phyloP scores from a whole-genome alignment of 345 rosid species.

The Clarkia xantiana region DNA sequence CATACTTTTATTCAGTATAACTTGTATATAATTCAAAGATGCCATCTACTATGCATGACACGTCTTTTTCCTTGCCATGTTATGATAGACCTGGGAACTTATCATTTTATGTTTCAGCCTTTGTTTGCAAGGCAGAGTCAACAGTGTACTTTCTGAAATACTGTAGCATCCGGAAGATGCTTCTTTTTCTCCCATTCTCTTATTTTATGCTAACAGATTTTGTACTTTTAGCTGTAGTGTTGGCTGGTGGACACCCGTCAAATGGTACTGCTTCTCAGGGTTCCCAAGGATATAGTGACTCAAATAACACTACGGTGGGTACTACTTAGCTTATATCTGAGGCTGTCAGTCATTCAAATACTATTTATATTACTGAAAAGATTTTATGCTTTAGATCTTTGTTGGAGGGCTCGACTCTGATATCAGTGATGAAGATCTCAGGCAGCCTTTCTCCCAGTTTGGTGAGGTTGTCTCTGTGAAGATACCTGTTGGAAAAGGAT shows the following conservation, averaged over 20 bases:
- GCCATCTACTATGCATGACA: too few relatives aligned
- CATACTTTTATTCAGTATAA: too few relatives aligned
- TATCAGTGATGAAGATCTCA: conserved; percentile 72
- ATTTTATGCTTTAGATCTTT: conserved; percentile 47
- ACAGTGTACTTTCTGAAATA: neutral
- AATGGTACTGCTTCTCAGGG: conserved; percentile 49
- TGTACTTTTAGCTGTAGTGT: conserved; percentile 39
- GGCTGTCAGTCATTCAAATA: neutral
- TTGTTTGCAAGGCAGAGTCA: neutral
- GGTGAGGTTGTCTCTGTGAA: conserved; percentile 88
- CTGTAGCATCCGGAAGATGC: neutral
- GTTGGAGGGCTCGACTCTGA: conserved; percentile 92
- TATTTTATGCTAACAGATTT: conserved; percentile 6
- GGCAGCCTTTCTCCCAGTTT: conserved; percentile 65
- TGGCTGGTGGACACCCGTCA: conserved; percentile 74
- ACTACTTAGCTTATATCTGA: conserved; percentile 8
- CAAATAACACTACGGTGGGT: conserved; percentile 80
- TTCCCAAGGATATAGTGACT: conserved; percentile 53
- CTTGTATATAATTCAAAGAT: too few relatives aligned
- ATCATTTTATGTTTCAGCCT: too few relatives aligned
- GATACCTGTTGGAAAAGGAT: conserved; percentile 89
- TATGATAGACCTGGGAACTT: too few relatives aligned
- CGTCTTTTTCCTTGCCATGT: too few relatives aligned
- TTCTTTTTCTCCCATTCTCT: neutral
- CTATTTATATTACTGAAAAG: conserved; percentile 4